Percentiles rank a stretch among this genome's conserved stretches.
Evolutionary conservation across 495 filamentous ascomycete species (phyloP).

Genomic region (Jackrogersella minutella): DNA sequence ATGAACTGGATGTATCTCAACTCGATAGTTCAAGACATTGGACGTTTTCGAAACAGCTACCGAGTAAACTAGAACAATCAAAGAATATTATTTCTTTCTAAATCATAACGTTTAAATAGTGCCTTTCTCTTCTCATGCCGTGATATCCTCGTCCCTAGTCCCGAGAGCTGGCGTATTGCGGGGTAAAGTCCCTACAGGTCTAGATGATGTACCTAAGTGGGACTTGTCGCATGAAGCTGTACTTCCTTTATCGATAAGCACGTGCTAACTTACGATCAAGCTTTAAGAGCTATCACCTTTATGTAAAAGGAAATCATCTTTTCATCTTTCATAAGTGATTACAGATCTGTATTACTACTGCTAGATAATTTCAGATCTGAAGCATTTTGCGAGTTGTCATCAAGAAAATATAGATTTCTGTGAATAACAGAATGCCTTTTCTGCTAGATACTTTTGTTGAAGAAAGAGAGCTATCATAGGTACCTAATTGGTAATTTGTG

Average conservation of each 20-base stretch:
- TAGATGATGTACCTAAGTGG: background rate
- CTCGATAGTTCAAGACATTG: background rate
- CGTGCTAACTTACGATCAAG: constrained; percentile 12
- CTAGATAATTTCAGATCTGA: background rate
- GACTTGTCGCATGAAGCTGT: background rate
- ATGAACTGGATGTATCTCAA: background rate
- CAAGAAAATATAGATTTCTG: too few relatives aligned
- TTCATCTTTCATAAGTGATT: too few relatives aligned
- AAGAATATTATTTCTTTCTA: background rate
- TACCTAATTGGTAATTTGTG: background rate
- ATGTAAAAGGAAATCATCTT: background rate
- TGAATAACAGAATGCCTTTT: background rate
- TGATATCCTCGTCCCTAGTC: constrained; percentile 36
- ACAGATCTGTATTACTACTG: background rate
- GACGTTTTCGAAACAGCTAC: background rate
- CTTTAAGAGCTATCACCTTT: background rate
- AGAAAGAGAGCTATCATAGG: background rate
- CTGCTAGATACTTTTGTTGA: background rate
- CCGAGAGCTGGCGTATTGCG: constrained; percentile 37
- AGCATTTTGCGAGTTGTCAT: too few relatives aligned
- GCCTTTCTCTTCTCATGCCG: constrained; percentile 18
- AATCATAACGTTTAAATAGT: background rate
- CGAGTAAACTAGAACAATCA: background rate
- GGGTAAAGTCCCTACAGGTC: constrained; percentile 39
- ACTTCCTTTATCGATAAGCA: constrained; percentile 36